These are phyloP conservation scores for Lactifluus hygrophoroides DNA, from an alignment of 768 basidiomycete species.

Conservation along the genomic window DNA sequence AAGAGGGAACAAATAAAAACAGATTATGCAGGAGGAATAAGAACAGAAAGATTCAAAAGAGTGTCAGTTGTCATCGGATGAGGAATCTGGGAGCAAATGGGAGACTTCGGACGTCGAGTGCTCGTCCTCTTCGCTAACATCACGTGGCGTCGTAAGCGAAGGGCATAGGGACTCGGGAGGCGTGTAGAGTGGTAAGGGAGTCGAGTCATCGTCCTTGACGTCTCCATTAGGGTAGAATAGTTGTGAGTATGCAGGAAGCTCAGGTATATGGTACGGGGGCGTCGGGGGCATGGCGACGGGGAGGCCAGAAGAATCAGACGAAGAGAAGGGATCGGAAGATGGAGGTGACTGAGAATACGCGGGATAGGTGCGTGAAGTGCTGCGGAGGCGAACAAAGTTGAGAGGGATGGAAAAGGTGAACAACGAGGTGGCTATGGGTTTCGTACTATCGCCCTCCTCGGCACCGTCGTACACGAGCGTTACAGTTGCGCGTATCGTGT, in stretches of 20 bases:
- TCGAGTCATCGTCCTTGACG: conserved; percentile 56
- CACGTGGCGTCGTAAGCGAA: not conserved
- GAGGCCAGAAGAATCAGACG: not conserved
- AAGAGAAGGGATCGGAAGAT: conserved; percentile 15
- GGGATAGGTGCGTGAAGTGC: conserved; percentile 22
- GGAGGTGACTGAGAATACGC: conserved; percentile 20
- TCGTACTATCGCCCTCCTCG: not conserved
- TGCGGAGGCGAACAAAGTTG: conserved; percentile 38
- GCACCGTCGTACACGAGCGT: conserved; percentile 4
- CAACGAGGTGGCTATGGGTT: conserved; percentile 18
- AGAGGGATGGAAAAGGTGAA: conserved; percentile 41
- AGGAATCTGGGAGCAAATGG: not conserved
- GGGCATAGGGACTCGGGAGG: conserved; percentile 26
- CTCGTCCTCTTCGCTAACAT: not conserved
- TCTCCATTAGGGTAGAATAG: conserved; percentile 70
- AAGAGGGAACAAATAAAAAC: no score
- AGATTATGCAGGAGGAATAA: not conserved
- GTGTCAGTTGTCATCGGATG: not conserved
- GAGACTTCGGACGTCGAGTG: not conserved
- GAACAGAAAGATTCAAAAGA: not conserved
- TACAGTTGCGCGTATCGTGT: conserved; percentile 23
- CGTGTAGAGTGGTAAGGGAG: conserved; percentile 56
- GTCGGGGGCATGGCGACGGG: conserved; percentile 2
- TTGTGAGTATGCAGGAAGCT: conserved; percentile 70
- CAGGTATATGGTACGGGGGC: conserved; percentile 23